phyloP scores from a whole-genome alignment of 129 eudicot species.

The Silybum marianum region DNA sequence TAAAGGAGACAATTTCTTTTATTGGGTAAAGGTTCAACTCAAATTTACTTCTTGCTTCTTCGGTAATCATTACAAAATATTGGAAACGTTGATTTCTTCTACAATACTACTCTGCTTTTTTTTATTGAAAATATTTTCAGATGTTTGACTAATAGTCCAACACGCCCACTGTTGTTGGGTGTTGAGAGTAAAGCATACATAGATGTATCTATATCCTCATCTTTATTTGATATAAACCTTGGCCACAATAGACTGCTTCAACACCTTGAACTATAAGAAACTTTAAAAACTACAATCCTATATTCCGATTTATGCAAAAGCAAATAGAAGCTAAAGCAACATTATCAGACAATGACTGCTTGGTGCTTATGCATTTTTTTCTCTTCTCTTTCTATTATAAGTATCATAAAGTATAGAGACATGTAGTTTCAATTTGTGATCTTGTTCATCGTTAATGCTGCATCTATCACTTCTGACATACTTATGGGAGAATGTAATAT shows the following conservation, averaged over 20 bases:
- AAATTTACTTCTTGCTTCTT: neutral
- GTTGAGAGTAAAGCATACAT: neutral
- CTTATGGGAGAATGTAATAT: neutral
- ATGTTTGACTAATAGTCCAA: constrained; percentile 1
- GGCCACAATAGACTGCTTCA: neutral
- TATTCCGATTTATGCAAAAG: constrained; percentile 13
- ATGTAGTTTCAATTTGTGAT: neutral
- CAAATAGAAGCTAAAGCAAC: constrained; percentile 5
- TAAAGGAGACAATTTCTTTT: neutral
- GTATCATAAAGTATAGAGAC: neutral
- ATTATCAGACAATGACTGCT: neutral
- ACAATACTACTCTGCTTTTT: neutral
- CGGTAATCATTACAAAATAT: neutral
- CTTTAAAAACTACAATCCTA: constrained; percentile 5
- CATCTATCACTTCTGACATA: neutral
- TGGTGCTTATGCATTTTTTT: neutral
- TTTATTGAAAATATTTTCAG: neutral
- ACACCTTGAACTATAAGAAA: constrained; percentile 12
- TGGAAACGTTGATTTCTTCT: neutral
- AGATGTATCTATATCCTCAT: neutral
- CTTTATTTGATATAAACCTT: constrained; percentile 12
- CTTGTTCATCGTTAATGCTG: neutral
- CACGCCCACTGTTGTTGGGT: neutral
- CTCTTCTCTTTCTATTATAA: neutral
- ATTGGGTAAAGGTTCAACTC: neutral